Evolutionary conservation across 768 basidiomycete genomes (phyloP).

Genomic region (Leccinum rimulosum): DNA sequence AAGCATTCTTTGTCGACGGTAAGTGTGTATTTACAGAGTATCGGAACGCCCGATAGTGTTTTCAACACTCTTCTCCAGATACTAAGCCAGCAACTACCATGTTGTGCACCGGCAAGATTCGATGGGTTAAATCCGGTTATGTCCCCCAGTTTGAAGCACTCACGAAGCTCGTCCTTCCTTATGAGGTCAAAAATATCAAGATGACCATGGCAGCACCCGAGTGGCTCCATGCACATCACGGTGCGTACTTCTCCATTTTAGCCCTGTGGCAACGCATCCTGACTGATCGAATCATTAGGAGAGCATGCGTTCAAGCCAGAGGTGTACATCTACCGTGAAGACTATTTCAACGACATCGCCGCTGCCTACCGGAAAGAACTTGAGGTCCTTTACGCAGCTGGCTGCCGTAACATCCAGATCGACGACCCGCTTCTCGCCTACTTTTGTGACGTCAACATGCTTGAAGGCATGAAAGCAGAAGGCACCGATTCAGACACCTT

Average conservation of each 20-base stretch:
- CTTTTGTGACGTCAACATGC: conserved; percentile 61
- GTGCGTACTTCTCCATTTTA: conserved; percentile 28
- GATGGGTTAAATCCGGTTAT: conserved; percentile 59
- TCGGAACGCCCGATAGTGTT: not conserved
- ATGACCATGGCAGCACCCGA: conserved; percentile 69
- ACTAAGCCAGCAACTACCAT: conserved; percentile 21
- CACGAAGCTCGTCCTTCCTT: conserved; percentile 53
- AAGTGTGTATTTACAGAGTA: not conserved
- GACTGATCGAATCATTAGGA: conserved; percentile 6
- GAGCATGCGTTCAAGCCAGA: conserved; percentile 22
- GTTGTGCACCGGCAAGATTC: conserved; percentile 55
- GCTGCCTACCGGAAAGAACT: conserved; percentile 46
- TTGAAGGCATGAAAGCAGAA: conserved; percentile 55
- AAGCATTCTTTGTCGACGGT: conserved; percentile 21
- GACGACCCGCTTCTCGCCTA: conserved; percentile 52
- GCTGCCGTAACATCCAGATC: conserved; percentile 43
- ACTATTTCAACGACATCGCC: conserved; percentile 49
- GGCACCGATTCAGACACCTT: conserved; percentile 62
- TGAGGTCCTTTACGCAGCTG: conserved; percentile 42
- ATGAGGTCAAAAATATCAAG: conserved; percentile 69
- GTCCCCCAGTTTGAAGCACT: conserved; percentile 60
- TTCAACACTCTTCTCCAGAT: conserved; percentile 8
- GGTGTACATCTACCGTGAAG: conserved; percentile 35
- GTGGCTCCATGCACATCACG: conserved; percentile 70
- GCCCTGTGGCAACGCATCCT: not conserved